Base-by-base conservation (phyloP, 768 basidiomycete species). In the Calocera cornea region DNA sequence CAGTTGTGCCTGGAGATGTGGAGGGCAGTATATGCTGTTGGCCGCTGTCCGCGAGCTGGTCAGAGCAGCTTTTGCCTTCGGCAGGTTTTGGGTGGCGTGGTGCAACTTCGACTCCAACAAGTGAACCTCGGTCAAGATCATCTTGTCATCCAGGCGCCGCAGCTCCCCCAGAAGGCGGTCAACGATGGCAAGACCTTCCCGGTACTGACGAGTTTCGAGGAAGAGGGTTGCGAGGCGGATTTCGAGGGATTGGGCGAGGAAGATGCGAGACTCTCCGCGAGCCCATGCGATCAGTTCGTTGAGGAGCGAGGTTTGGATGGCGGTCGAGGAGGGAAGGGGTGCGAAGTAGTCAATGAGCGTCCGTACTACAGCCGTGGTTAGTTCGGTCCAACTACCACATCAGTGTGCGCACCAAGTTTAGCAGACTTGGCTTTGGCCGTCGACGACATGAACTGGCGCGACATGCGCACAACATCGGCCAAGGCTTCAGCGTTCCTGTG, bases 391-490 rank as follows among this genome's bases (percentile, higher is more conserved):
- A 49, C 67, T 36, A 19, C 27, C 60, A 11, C 2, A 34, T 41
- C 47, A 34, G 17, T 24, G 31, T 31, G 77, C 87, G 72, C 69
- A 93, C 93, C 95, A 70, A 97, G 85, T 79, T 95, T 95, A 1
- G 94, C 94, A 0, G 95, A 97, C 78, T 97, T 97, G 1, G 94
- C 95, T 77, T 97, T 97, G 17, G 95, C 95, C 0, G 92, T 90
- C n/a, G 89, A 88, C 0, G 90, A 87, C 84, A 95, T 90, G 80
- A 95, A 93, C 0, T 85, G 81, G 64, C 93, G 80, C 0, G 91
- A 92, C 31, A 88, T 81, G 0, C 86, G 89, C 66, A 97, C 90
- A 40, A 95, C 87, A 66, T 92, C 84, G 11, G 93, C 91, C 1
- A 98, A 81, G 19, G 89, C 90, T 69, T 86, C 76, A 22, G 90